phyloP scores from a whole-genome alignment of 2,329 filamentous ascomycete genomes.

The Ascochyta fabae region DNA sequence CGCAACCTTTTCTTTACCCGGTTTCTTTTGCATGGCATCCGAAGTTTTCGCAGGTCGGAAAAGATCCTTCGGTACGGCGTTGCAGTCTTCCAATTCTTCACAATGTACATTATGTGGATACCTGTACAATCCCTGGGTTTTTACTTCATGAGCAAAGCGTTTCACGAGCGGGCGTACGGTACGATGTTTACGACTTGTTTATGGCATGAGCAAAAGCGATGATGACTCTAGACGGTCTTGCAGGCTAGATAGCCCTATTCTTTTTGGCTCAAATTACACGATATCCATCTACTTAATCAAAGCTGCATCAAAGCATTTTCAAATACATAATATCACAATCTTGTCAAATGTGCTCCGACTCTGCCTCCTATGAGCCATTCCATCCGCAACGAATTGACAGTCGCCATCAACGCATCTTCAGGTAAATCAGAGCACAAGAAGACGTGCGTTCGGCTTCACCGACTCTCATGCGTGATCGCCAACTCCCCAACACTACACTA shows the following conservation, averaged over 20 bases:
- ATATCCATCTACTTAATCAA: constrained; percentile 7
- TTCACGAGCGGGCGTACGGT: constrained; percentile 6
- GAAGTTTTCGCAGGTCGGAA: constrained; percentile 16
- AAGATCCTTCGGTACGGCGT: constrained; percentile 2
- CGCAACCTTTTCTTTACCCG: neutral
- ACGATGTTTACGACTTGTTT: constrained; percentile 12
- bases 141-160: neutral
- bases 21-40: constrained; percentile 7
- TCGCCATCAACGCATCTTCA: neutral
- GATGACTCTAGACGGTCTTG: neutral
- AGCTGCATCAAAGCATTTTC: neutral
- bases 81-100: neutral
- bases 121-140: neutral
- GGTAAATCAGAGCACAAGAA: neutral
- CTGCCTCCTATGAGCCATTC: neutral
- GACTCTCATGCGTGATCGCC: neutral
- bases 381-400: neutral
- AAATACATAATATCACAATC: constrained; percentile 6
- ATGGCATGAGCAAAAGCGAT: constrained; percentile 10
- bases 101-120: constrained; percentile 6
- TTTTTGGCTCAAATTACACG: neutral
- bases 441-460: neutral
- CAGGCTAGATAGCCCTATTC: constrained; percentile 1
- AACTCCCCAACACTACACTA: neutral
- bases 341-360: neutral